phyloP scores from a whole-genome alignment of 2,329 filamentous ascomycete species.

The Venturia effusa region DNA sequence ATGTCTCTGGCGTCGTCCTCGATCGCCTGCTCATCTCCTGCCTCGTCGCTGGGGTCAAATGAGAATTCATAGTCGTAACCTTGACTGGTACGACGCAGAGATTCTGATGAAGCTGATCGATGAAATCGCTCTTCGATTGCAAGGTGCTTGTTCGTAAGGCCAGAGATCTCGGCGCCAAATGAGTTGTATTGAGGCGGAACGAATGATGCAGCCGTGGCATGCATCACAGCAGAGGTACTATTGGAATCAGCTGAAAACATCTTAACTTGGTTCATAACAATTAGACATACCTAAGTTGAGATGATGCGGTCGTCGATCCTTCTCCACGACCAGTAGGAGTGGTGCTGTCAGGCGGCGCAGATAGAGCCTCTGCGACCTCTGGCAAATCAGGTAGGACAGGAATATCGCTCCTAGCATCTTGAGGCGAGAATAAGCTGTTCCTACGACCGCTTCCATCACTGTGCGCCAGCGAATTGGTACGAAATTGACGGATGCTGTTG shows the following conservation, averaged over 20 bases:
- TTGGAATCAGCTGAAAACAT: not conserved
- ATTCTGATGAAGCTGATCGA: slow-evolving; percentile 4
- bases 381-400: not conserved
- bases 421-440: slow-evolving; percentile 8
- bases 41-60: not conserved
- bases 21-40: not conserved
- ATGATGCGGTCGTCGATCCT: not conserved
- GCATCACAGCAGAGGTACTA: not conserved
- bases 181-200: not conserved
- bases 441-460: slow-evolving; percentile 2
- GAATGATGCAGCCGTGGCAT: not conserved
- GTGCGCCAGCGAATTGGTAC: not conserved
- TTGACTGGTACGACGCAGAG: slow-evolving; percentile 1
- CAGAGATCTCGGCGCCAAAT: not conserved
- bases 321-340: no score
- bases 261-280: not conserved
- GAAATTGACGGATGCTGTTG: not conserved
- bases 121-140: not conserved
- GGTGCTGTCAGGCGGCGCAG: no score
- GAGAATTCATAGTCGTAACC: not conserved
- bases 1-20: not conserved
- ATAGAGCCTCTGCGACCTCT: not conserved
- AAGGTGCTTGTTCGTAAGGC: not conserved
- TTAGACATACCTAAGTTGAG: not conserved
- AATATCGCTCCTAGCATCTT: slow-evolving; percentile 9